Conservation (phyloP, 208 protist genomes). For the Angomonas desouzai region DNA sequence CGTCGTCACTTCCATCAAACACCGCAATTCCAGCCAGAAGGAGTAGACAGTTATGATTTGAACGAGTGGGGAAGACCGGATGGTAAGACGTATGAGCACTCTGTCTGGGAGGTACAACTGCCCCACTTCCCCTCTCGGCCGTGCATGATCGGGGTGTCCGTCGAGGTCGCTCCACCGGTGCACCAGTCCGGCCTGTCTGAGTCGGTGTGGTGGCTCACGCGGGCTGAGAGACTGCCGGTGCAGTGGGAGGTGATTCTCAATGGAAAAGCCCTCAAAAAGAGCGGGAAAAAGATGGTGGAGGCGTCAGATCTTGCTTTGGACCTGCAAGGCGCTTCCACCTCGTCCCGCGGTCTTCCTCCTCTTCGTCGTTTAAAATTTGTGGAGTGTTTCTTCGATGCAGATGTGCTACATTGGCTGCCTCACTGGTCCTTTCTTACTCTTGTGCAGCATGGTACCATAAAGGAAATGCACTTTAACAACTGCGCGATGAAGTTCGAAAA, state of each 20-base stretch:
- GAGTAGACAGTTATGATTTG: neutral
- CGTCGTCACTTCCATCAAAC: too few species aligned
- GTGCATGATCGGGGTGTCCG: neutral
- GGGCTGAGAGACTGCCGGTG: neutral
- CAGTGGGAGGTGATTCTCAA: conserved; percentile 3
- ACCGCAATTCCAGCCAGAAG: neutral
- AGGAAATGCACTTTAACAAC: conserved; percentile 11
- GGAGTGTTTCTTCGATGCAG: neutral
- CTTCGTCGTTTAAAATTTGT: neutral
- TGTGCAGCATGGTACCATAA: neutral
- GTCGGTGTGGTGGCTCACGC: neutral
- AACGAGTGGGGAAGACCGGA: neutral
- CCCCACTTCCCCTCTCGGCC: neutral
- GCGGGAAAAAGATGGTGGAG: neutral
- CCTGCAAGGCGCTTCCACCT: neutral
- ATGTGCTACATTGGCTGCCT: neutral
- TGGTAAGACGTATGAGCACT: conserved; percentile 1
- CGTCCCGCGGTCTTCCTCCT: neutral
- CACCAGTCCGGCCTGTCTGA: neutral
- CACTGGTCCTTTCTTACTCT: neutral
- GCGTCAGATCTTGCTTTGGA: neutral
- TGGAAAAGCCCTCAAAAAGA: neutral
- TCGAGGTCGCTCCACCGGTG: neutral
- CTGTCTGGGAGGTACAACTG: neutral
- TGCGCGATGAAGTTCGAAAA: conserved; percentile 9